Percentiles rank a stretch among this genome's conserved stretches.
These are phyloP conservation scores for Fusarium sublunatum DNA, from an alignment of 2,329 filamentous ascomycete species.

Conservation along the genomic window DNA sequence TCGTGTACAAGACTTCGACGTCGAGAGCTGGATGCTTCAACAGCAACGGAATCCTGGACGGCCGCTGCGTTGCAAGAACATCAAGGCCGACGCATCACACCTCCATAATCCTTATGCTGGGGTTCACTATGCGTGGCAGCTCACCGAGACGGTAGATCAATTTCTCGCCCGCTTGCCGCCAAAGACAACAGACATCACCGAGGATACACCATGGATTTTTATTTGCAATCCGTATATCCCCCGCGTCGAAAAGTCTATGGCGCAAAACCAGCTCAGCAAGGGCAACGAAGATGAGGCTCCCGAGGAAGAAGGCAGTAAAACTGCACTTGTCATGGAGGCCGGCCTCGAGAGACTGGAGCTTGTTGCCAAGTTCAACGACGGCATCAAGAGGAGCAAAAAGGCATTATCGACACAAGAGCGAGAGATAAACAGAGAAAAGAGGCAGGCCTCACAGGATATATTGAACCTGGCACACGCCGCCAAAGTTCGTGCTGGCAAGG, in stretches of 20 bases:
- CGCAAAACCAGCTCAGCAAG: conserved; percentile 52
- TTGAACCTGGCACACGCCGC: conserved; percentile 68
- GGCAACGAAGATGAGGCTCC: conserved; percentile 64
- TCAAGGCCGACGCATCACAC: conserved; percentile 42
- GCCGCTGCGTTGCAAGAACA: conserved; percentile 37
- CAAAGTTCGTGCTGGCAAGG: conserved; percentile 74
- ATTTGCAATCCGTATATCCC: conserved; percentile 71
- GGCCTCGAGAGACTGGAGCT: conserved; percentile 64
- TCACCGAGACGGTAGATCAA: conserved; percentile 69
- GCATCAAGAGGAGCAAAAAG: conserved; percentile 55
- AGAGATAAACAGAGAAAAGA: conserved; percentile 63
- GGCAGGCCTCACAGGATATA: conserved; percentile 65
- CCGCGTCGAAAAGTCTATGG: conserved; percentile 49
- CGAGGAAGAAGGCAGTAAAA: conserved; percentile 58
- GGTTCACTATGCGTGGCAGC: conserved; percentile 67
- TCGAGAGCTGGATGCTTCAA: conserved; percentile 56
- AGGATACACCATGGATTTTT: conserved; percentile 75
- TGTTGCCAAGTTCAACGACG: conserved; percentile 60
- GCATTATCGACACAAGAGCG: conserved; percentile 53
- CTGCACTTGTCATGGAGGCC: conserved; percentile 61
- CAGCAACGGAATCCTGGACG: conserved; percentile 45
- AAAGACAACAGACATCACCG: conserved; percentile 63
- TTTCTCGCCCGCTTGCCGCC: conserved; percentile 79
- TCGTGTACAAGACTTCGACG: conserved; percentile 64
- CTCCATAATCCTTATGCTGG: conserved; percentile 71